Evolutionary conservation across 2,329 filamentous ascomycete species (phyloP), one percentile per base, ranked within the genome.

Genomic region (Colletotrichum lindemuthianum): DNA sequence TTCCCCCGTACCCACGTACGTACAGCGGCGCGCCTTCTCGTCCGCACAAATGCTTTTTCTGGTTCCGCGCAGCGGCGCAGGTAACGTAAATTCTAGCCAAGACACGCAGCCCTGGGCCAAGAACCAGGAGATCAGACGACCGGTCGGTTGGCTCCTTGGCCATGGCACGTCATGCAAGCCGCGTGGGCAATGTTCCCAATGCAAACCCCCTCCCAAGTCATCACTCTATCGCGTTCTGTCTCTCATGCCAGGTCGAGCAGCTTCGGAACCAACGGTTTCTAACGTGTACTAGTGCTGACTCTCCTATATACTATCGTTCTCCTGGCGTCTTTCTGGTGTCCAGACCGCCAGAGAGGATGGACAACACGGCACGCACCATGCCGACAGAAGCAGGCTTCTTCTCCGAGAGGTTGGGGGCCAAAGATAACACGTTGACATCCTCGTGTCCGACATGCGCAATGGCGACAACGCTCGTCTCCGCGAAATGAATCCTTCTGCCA

Each of bases 251-350:
- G 32, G 36, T 8, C 50, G 39, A 34, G 41, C 39, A 56, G 45
- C 52, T 44, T 37, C 15, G 43, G 41, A 34, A 43, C 40, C 50
- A 36, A 40, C 58, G 61, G 58, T 52, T 16, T 53, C 58, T 45
- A 51, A 61, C 15, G 41, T 39, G 52, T 49, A 57, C 63, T 65
- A 65, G 63, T 56, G 63, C 63, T 63, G 58, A 65, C 63, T 39
- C 39, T 24, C 32, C 15, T 24, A 16, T 16, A 50, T 60, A 43
- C 12, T 36, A 41, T 44, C 50, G 24, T 11, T 57, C 15, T 51
- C 59, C 6, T 16, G 51, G 10, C 32, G 7, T 15, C 11, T 41
- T 32, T 16, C 36, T 24, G 24, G 24, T 24, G 24, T 24, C 24
- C 5, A 24, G 24, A 24, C 24, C 24, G 24, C 24, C 24, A 24